phyloP scores from a whole-genome alignment of 2,329 filamentous ascomycete species.

The Biscogniauxia marginata region DNA sequence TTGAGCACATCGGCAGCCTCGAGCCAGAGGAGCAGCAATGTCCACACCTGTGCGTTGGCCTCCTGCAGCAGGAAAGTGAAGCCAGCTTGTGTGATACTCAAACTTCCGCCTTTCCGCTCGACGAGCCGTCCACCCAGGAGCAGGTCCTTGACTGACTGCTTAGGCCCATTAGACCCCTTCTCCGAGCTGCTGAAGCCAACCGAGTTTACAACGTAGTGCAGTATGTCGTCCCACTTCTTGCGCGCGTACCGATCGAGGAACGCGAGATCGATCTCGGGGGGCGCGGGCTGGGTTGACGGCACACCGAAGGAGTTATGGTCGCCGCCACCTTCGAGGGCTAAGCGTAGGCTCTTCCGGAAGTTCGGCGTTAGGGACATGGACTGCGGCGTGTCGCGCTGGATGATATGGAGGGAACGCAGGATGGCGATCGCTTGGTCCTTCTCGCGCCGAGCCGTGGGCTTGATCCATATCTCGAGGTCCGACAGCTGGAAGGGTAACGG shows the following conservation, averaged over 20 bases:
- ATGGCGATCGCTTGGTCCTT: conserved; percentile 82
- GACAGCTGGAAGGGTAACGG: conserved; percentile 74
- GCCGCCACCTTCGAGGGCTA: conserved; percentile 85
- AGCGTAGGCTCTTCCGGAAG: conserved; percentile 79
- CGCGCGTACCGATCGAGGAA: conserved; percentile 85
- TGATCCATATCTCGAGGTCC: conserved; percentile 85
- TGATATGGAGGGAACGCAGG: conserved; percentile 82
- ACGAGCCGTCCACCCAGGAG: conserved; percentile 81
- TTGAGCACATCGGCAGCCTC: conserved; percentile 69
- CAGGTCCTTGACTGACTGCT: conserved; percentile 79
- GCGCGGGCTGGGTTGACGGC: conserved; percentile 64
- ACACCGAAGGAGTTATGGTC: conserved; percentile 88
- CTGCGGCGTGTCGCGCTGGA: conserved; percentile 68
- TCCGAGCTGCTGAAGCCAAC: conserved; percentile 51
- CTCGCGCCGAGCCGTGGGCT: conserved; percentile 62
- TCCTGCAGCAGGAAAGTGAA: conserved; percentile 95
- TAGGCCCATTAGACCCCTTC: conserved; percentile 51
- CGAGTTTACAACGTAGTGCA: conserved; percentile 90
- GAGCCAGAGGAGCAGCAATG: conserved; percentile 87
- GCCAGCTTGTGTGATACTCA: conserved; percentile 85
- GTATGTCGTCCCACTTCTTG: conserved; percentile 89
- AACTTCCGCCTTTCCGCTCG: conserved; percentile 49
- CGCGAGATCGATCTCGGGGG: conserved; percentile 62
- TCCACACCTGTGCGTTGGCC: conserved; percentile 96
- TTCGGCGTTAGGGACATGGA: conserved; percentile 76